These are phyloP conservation scores for Bisporella sp. DNA, from an alignment of 2,329 filamentous ascomycete genomes.

Conservation along the genomic window DNA sequence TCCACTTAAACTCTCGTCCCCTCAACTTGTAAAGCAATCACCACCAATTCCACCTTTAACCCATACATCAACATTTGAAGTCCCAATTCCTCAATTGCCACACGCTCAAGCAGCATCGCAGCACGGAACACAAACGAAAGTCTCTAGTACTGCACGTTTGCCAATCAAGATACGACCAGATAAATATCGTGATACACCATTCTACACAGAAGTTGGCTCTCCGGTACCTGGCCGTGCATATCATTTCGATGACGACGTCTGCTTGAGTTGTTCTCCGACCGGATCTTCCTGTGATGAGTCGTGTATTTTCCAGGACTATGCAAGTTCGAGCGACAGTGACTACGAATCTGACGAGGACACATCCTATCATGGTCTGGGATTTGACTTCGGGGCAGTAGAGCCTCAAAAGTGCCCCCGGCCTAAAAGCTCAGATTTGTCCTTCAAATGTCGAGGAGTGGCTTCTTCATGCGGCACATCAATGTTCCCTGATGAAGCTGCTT, in stretches of 20 bases:
- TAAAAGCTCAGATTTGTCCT: slow-evolving; percentile 18
- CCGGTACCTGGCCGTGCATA: slow-evolving; percentile 13
- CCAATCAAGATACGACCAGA: slow-evolving; percentile 6
- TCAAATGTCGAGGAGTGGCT: slow-evolving; percentile 15
- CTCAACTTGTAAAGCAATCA: slow-evolving; percentile 3
- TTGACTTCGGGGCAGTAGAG: not conserved
- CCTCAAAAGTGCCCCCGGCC: not conserved
- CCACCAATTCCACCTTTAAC: slow-evolving; percentile 1
- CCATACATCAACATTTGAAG: slow-evolving; percentile 2
- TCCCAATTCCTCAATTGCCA: too few species aligned
- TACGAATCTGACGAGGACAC: not conserved
- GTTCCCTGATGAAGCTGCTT: slow-evolving; percentile 12
- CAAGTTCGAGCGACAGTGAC: not conserved
- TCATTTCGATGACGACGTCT: slow-evolving; percentile 7
- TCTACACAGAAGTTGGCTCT: slow-evolving; percentile 17
- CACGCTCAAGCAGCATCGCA: not conserved
- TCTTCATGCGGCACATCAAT: slow-evolving; percentile 5
- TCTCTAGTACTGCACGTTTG: slow-evolving; percentile 1
- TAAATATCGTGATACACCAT: slow-evolving; percentile 18
- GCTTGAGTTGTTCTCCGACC: slow-evolving; percentile 6
- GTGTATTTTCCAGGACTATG: slow-evolving; percentile 11
- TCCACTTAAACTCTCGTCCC: slow-evolving; percentile 17
- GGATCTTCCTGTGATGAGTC: slow-evolving; percentile 6
- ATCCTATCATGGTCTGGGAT: not conserved
- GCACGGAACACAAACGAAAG: not conserved